Evolutionary conservation across 306 rosid genomes (phyloP).

Genomic region (Pyrus bretschneideri): DNA sequence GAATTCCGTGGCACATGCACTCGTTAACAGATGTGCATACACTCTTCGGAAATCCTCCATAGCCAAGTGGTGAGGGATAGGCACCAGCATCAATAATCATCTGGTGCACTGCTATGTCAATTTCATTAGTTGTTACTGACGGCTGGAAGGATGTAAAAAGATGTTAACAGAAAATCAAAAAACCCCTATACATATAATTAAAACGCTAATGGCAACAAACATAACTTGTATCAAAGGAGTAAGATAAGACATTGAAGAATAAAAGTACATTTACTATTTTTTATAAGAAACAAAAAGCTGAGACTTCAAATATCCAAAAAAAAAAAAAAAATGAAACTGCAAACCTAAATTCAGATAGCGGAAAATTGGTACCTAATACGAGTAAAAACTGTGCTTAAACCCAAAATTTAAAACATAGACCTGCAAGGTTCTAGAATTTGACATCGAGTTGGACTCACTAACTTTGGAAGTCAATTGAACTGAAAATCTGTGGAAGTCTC

Average conservation of each 20-base stretch:
- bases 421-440: background rate
- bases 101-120: conserved; percentile 88
- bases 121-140: conserved; percentile 86
- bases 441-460: too few species aligned
- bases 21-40: conserved; percentile 96
- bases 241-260: background rate
- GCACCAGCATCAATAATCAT: conserved; percentile 94
- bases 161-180: conserved; percentile 12
- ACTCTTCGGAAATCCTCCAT: conserved; percentile 97
- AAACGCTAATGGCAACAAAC: conserved; percentile 3
- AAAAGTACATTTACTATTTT: background rate
- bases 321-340: background rate
- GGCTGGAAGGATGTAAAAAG: conserved; percentile 45
- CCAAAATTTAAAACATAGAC: background rate
- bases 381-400: background rate
- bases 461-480: background rate
- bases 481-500: background rate
- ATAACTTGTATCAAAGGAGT: background rate
- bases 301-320: background rate
- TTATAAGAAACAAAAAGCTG: background rate
- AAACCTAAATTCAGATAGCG: background rate
- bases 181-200: conserved; percentile 1
- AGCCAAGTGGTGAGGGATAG: conserved; percentile 98
- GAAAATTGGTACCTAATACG: background rate
- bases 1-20: conserved; percentile 99